Base-by-base conservation (phyloP, 331 rosid species). In the Telfairia occidentalis region DNA sequence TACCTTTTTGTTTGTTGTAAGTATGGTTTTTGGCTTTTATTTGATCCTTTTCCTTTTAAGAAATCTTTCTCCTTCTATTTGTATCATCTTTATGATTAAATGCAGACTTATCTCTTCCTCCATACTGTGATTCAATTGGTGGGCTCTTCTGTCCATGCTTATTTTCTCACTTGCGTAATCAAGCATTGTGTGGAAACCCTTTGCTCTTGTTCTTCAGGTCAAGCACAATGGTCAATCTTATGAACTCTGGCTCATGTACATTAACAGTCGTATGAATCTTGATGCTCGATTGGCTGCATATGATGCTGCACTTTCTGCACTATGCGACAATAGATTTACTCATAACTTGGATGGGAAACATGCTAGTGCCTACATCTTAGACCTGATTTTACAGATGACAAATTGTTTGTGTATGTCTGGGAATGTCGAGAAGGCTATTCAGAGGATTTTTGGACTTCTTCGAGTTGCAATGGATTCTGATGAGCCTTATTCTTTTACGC, bases 241-340 rank as follows among this genome's bases (percentile, higher is more conserved):
- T 82, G 88, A 86, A 79, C 89, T 94, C 46, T 94, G 98, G 98
- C 92, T 94, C 24, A 83, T 94, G 92, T 94, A 84, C 86, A 87
- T 94, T 82, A 88, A 94, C 81, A 90, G 96, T 82, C 91, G 90
- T 80, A 52, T 28, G 79, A 87, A 78, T 76, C 85, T 91, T 76
- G 86, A 86, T 76, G 96, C 89, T 52, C 88, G 86, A 49, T 83
- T 94, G 81, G 81, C 46, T 76, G 87, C 96, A 74, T 94, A 86
- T 77, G 90, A 85, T 71, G 80, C 83, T 9, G 96, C 97, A 45
- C 84, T 91, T 73, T 82, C 84, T 48, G 89, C 86, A 2, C 96
- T 94, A 76, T 90, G 89, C 82, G 70, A 42, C 80, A 77, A 78
- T 78, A 81, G 84, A 55, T 74, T 90, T 74, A 77, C 85, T 82